A percentile compares a stretch with the other conserved stretches of the same genome.
phyloP scores from a whole-genome alignment of 1,284 basidiomycete species.

The Hymenochaete sp. region DNA sequence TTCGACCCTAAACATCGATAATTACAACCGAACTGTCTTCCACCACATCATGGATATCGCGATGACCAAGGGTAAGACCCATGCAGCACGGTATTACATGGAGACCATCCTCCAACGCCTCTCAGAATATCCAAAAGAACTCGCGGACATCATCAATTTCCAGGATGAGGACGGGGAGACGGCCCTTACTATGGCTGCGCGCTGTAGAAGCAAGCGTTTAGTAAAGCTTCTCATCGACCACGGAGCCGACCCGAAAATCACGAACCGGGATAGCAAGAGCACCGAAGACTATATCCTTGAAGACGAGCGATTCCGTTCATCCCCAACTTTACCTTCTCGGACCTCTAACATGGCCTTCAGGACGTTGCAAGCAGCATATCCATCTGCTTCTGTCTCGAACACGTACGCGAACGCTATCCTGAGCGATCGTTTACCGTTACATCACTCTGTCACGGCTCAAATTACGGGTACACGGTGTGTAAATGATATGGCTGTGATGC shows the following conservation, averaged over 20 bases:
- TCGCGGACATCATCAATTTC: conserved; percentile 98
- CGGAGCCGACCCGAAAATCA: conserved; percentile 93
- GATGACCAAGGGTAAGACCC: conserved; percentile 94
- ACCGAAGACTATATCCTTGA: conserved; percentile 99
- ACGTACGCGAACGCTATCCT: conserved; percentile 38
- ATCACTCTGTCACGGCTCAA: conserved; percentile 84
- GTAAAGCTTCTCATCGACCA: conserved; percentile 96
- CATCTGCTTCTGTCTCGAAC: conserved; percentile 30
- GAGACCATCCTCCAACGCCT: conserved; percentile 89
- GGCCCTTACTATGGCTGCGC: conserved; percentile 91
- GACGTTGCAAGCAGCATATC: conserved; percentile 50
- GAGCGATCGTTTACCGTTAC: conserved; percentile 63
- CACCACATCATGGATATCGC: conserved; percentile 99
- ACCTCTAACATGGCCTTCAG: conserved; percentile 57
- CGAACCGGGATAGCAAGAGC: conserved; percentile 93
- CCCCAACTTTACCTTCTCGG: conserved; percentile 69
- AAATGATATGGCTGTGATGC: conserved; percentile 77
- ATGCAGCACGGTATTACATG: conserved; percentile 98
- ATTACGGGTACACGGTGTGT: conserved; percentile 80
- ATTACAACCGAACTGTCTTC: conserved; percentile 96
- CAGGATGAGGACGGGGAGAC: conserved; percentile 99
- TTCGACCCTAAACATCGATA: conserved; percentile 98
- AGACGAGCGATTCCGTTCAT: conserved; percentile 94
- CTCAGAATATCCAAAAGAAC: conserved; percentile 92
- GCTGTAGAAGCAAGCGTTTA: conserved; percentile 93